These are phyloP conservation scores for Penicillium steckii DNA, from an alignment of 495 filamentous ascomycete genomes.

Conservation along the genomic window DNA sequence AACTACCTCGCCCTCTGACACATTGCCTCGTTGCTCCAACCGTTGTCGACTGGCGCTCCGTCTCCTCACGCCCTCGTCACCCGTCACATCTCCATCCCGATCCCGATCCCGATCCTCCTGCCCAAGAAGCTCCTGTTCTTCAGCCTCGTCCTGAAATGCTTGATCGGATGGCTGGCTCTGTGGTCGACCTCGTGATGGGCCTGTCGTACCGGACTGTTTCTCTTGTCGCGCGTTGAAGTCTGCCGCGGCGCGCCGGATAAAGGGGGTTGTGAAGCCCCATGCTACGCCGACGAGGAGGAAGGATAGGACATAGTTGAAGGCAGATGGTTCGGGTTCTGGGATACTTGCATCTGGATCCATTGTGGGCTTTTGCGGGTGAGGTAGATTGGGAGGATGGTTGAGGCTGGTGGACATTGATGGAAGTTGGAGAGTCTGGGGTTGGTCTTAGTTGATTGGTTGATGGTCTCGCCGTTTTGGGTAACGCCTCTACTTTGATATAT, in stretches of 20 bases:
- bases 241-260: constrained; percentile 58
- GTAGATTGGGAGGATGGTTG: background rate
- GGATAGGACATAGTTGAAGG: constrained; percentile 77
- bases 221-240: constrained; percentile 55
- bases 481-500: too few relatives aligned
- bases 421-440: too few relatives aligned
- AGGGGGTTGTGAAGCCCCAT: constrained; percentile 69
- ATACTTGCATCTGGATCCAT: constrained; percentile 33
- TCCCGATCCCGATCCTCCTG: too few relatives aligned
- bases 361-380: background rate
- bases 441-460: too few relatives aligned
- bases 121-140: constrained; percentile 25
- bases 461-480: too few relatives aligned
- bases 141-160: background rate
- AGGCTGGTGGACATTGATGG: background rate
- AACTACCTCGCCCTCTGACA: constrained; percentile 20
- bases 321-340: constrained; percentile 59
- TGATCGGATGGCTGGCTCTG: constrained; percentile 1
- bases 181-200: constrained; percentile 7
- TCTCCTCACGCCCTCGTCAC: constrained; percentile 14
- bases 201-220: constrained; percentile 15
- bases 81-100: constrained; percentile 1
- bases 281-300: constrained; percentile 90
- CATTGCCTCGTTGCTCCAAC: background rate
- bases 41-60: constrained; percentile 18